Base-by-base conservation (phyloP, 1,139 yeast genomes). In the Candida sanyaensis region DNA sequence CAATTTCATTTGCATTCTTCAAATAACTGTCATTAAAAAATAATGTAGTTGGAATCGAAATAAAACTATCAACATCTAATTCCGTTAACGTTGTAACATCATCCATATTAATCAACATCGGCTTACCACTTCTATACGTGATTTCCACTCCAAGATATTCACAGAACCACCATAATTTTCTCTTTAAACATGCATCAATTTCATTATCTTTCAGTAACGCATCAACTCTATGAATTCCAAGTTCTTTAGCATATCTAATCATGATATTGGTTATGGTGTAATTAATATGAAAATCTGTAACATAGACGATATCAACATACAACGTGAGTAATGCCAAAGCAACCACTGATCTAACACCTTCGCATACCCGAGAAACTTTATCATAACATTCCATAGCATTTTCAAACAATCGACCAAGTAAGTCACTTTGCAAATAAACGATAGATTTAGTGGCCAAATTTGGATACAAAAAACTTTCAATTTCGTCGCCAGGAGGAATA, bases 101-200 rank as follows among this genome's bases (percentile, higher is more conserved):
- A 9, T 50, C 54, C 45, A 47, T 41, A 39, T 48, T 51, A 7
- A 52, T 37, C 23, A 50, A 43, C 59, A 40, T 50, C 7, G 64
- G 55, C 34, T 60, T 62, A 2, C 66, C 68, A 28, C 59, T 55
- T 37, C 63, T 59, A 46, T 57, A 64, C n/a, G 62, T 53, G 6
- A 56, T 44, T 23, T 63, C 68, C 40, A 56, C 51, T 33, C 62
- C 65, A 29, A 58, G 41, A 40, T 47, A 50, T 28, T 62, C 60
- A 44, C 64, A 62, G 42, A 57, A 61, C 61, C 62, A 58, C 61
- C 66, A 60, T 10, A 64, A 37, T 9, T 55, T 52, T 43, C 63
- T 49, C 9, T 58, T 54, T 6, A 45, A 36, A 9, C 55, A 52
- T 11, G 44, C 44, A 7, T 55, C 58, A 5, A 48, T 51, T 1